Evolutionary conservation across 2,329 filamentous ascomycete genomes (phyloP).

Genomic region (Aspergillus texensis): DNA sequence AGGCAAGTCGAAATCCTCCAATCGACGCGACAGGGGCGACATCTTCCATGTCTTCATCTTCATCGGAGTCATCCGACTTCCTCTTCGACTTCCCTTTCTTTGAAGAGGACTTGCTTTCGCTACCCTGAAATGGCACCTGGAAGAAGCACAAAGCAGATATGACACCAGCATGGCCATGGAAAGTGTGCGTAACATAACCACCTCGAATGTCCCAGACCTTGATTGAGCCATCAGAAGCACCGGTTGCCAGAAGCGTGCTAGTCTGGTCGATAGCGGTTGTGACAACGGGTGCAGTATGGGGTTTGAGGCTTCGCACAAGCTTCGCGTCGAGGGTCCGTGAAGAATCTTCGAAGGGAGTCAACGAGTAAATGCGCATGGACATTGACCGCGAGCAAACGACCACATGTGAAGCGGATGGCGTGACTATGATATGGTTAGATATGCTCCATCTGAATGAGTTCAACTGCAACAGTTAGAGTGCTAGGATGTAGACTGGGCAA

Average conservation of each 20-base stretch:
- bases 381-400: slow-evolving; percentile 93
- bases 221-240: slow-evolving; percentile 87
- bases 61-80: slow-evolving; percentile 27
- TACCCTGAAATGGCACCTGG: slow-evolving; percentile 60
- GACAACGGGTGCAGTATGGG: slow-evolving; percentile 86
- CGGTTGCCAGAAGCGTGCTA: slow-evolving; percentile 86
- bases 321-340: slow-evolving; percentile 64
- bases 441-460: neutral
- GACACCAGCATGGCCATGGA: slow-evolving; percentile 88
- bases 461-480: neutral
- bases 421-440: slow-evolving; percentile 58
- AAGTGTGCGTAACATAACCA: slow-evolving; percentile 92
- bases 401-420: slow-evolving; percentile 83
- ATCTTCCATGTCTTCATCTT: slow-evolving; percentile 49
- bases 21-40: slow-evolving; percentile 44
- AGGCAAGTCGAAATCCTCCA: slow-evolving; percentile 76
- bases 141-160: slow-evolving; percentile 93
- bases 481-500: slow-evolving; percentile 9
- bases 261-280: slow-evolving; percentile 83
- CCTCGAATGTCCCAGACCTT: slow-evolving; percentile 95
- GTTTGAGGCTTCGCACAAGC: slow-evolving; percentile 79
- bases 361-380: slow-evolving; percentile 86
- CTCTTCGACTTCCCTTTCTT: slow-evolving; percentile 51
- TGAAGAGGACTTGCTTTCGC: slow-evolving; percentile 41
- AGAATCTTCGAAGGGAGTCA: slow-evolving; percentile 61